Evolutionary conservation across 306 rosid genomes (phyloP), one percentile per base, ranked within the genome.

Genomic region (Sechiopsis laciniata): DNA sequence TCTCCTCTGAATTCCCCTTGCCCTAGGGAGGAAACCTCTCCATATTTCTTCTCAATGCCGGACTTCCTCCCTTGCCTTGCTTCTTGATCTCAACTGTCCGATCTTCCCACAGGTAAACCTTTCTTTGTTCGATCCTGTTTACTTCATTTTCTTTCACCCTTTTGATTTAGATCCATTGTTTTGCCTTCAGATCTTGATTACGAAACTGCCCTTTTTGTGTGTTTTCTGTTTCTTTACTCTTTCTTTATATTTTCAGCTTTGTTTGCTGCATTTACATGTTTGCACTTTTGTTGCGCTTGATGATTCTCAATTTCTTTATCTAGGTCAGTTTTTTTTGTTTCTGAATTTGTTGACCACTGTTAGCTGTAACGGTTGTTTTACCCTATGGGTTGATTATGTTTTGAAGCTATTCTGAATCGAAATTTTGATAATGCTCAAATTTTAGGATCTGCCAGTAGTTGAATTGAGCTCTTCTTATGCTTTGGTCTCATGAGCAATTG

Each of bases 181-280:
- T 68, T 16, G 17, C 10, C 37, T 48, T 68, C 56, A 20, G 56
- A 68, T 68, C 73, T 68, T 68, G 73, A 48, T 68, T 37, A 42
- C 8, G 20, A 46, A 40, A 22, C 13, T 68, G 13, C 40, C 57
- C 73, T 48, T 46, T 14, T 46, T 17, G 46, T 21, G 29, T 2
- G 37, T 64, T 66, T 10, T 45, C 3, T 12, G 11, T 45, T 66
- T 29, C 17, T 16, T 65, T 26, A 40, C 19, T 42, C 54, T 12
- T 17, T 37, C 7, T 37, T 37, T 37, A 4, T 26, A 37, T 37
- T 37, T 37, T 26, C 29, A 26, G 1, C 42, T 37, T 6, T 37
- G 42, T 37, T 3, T 66, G 4, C n/a, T 66, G 5, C 32, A 20
- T 45, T n/a, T n/a, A 64, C 51, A n/a, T 62, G n/a, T 48, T 20